These are phyloP conservation scores for Leishmania aethiopica DNA, from an alignment of 208 protist species.

Conservation along the genomic window DNA sequence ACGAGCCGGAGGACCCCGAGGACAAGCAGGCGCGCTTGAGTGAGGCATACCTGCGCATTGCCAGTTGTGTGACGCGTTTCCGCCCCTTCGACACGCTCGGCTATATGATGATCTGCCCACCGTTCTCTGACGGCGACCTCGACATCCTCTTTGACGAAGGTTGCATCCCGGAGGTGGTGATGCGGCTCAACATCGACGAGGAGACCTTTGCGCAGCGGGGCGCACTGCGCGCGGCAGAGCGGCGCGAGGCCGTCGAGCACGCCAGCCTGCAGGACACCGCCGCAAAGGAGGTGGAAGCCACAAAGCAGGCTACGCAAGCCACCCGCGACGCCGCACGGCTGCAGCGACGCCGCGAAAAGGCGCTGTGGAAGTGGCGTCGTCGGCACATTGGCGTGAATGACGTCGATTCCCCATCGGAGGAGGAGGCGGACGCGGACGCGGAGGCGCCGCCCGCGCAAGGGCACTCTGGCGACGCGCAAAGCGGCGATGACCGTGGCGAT, in stretches of 20 bases:
- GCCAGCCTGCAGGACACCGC: not conserved
- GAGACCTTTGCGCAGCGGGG: conserved; percentile 54
- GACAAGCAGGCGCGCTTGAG: conserved; percentile 76
- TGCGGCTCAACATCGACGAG: conserved; percentile 60
- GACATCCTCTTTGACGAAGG: conserved; percentile 72
- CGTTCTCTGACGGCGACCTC: conserved; percentile 77
- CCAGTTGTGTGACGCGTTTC: conserved; percentile 79
- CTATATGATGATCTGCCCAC: conserved; percentile 86
- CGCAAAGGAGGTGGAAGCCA: not conserved
- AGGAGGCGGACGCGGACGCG: conserved; percentile 14
- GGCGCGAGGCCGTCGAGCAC: conserved; percentile 15
- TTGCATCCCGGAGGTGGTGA: conserved; percentile 74
- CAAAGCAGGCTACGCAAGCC: conserved; percentile 16
- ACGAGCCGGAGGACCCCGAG: conserved; percentile 87
- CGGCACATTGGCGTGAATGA: conserved; percentile 90
- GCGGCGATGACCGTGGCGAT: not conserved
- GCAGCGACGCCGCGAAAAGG: conserved; percentile 45
- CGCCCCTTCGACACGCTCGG: conserved; percentile 87
- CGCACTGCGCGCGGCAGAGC: conserved; percentile 12
- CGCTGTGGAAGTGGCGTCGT: conserved; percentile 80
- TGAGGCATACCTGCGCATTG: conserved; percentile 85
- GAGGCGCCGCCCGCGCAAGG: conserved; percentile 14
- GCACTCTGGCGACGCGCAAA: conserved; percentile 1
- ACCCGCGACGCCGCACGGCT: conserved; percentile 27
- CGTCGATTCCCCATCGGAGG: conserved; percentile 26